Base-by-base conservation (phyloP, 2,329 filamentous ascomycete species). In the Aspergillus brunneoviolaceus region DNA sequence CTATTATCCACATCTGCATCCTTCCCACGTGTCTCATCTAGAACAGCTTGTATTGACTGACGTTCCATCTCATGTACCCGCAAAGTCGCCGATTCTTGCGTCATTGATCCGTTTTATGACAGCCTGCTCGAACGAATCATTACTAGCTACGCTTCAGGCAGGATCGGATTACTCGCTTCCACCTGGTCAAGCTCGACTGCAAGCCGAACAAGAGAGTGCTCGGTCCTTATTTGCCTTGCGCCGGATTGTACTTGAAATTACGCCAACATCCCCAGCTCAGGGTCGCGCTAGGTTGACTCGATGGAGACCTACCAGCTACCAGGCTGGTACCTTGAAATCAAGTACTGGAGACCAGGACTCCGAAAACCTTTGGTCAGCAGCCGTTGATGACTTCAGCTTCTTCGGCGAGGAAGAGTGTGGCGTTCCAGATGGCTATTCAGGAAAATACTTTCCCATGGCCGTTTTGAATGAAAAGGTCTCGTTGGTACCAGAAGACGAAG, bases 381-480 rank as follows among this genome's bases (percentile, higher is more conserved):
- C 85, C 3, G 77, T 80, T 58, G 77, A 82, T 55, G 85, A 88
- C 67, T 88, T 87, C 63, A 85, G 82, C 29, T 86, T 86, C 71
- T 88, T 88, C 60, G 80, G 77, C 1, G 83, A 85, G 45, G 82
- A 82, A 51, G 84, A 86, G 65, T 84, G 83, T 60, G 75, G 81
- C 11, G 75, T 83, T 14, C 81, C 81, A 14, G 74, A 76, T 25
- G 71, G 75, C 55, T 80, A 82, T 33, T 74, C 76, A 5, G 76
- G 76, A 2, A 77, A 76, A 56, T 76, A 75, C 54, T 73, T 81
- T 51, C 80, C 81, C 1, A 77, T 80, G 60, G 73, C 76, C 2
- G 66, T 66, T 5, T 62, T 76, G 27, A 80, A 79, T 42, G 75
- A 79, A 45, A 82, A 81, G 65, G 76, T 79, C 58, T 76, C 77